Evolutionary conservation across 345 rosid species (phyloP).

Genomic region (Garcia nutans): DNA sequence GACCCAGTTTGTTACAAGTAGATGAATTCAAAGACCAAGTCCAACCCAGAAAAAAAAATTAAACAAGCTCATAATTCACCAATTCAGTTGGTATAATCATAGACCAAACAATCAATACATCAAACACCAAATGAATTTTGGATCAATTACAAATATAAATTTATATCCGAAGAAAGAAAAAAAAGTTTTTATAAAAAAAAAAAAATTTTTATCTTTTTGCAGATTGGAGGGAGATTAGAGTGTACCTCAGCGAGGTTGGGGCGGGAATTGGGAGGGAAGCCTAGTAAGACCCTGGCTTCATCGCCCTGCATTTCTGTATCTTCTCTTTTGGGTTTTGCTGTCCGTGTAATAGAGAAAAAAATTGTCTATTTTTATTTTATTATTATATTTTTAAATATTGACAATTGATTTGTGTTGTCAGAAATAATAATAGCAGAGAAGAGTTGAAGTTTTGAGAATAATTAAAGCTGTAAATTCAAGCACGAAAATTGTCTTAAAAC

Average conservation of each 20-base stretch:
- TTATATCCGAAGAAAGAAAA: no score
- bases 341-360: background rate
- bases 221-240: background rate
- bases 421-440: background rate
- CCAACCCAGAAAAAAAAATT: background rate
- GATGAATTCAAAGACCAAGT: background rate
- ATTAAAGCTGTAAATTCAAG: no score
- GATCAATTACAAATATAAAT: background rate
- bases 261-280: constrained; percentile 65
- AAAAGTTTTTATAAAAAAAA: no score
- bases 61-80: background rate
- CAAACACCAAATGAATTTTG: background rate
- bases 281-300: constrained; percentile 72
- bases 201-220: no score
- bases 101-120: background rate
- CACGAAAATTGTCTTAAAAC: no score
- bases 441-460: no score
- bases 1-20: background rate
- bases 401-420: background rate
- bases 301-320: constrained; percentile 58
- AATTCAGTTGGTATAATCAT: background rate
- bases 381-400: no score
- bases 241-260: constrained; percentile 65
- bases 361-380: no score
- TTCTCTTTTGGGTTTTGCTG: background rate